Base-by-base conservation (phyloP, 2,329 filamentous ascomycete species). In the Orbilia blumenaviensis region DNA sequence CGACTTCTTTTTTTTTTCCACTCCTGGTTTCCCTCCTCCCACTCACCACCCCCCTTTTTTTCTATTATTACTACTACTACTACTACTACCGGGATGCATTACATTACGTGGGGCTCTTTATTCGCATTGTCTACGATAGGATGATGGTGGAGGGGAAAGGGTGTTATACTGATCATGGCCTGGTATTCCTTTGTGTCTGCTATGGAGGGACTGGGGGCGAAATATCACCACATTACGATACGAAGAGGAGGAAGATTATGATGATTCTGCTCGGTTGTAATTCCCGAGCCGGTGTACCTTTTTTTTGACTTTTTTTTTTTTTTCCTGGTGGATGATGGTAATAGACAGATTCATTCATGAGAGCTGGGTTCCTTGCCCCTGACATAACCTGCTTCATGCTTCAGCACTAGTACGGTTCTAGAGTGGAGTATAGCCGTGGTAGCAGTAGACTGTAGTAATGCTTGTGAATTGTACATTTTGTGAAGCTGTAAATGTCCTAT, bases 261-360 rank as follows among this genome's bases (percentile, higher is more conserved):
- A 42, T 27, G 48, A 25, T 58, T 14, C 23, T 46, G 38, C 27
- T 16, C 44, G 21, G 61, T 52, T 29, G 18, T 25, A 34, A 23
- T 25, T 42, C 21, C 50, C 46, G 29, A 58, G 44, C 56, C 38
- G 66, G 56, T 63, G 66, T 63, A 63, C 42, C 41, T 32, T 36
- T 52, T 42, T 60, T 61, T 50, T 68, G 54, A 62, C 34, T 54
- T 61, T 69, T 62, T 32, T 42, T 54, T 8, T 9, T 44, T 14
- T 23, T 44, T 34, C 14, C n/a, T 46, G 23, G 58, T 36, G 56
- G 56, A 69, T 69, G 50, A 46, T 52, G 16, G n/a, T 69, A 61
- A 71, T 63, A 71, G 66, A 71, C 44, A 27, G 44, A 71, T 63
- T 56, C 66, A 63, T 71, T 56, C 44, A 42, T 52, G 66, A 63